Evolutionary conservation across 257 asterid species (phyloP).

Genomic region (Rubia yunnanensis): DNA sequence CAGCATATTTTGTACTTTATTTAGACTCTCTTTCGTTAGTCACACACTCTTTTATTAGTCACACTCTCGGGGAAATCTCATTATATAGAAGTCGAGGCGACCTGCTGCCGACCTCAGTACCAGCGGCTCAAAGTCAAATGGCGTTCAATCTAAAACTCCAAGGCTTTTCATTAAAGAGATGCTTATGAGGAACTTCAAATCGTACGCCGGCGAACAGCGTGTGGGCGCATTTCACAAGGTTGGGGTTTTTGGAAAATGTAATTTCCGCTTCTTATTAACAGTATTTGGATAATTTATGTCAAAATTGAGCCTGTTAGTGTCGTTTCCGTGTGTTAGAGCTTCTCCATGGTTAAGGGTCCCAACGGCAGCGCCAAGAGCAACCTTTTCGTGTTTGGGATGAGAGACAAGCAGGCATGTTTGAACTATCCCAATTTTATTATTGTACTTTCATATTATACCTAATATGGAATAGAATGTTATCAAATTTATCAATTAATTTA

Average conservation of each 20-base stretch:
- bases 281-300: neutral
- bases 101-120: neutral
- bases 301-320: neutral
- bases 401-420: constrained; percentile 76
- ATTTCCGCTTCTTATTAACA: neutral
- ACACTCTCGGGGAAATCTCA: no score
- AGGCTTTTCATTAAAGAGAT: constrained; percentile 88
- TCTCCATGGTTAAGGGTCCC: constrained; percentile 98
- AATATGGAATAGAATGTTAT: neutral
- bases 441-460: neutral
- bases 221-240: constrained; percentile 99
- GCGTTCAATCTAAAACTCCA: constrained; percentile 42
- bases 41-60: no score
- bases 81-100: no score
- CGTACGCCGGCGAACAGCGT: constrained; percentile 99
- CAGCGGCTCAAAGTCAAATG: constrained; percentile 8
- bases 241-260: constrained; percentile 31
- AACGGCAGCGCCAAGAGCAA: constrained; percentile 99
- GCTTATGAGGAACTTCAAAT: constrained; percentile 91
- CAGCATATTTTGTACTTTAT: no score
- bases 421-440: no score
- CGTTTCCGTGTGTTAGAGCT: constrained; percentile 47
- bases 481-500: neutral
- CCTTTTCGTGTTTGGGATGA: constrained; percentile 86
- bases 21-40: no score